Conservation (phyloP, 768 basidiomycete species). For the Phylloporus scabripes region DNA sequence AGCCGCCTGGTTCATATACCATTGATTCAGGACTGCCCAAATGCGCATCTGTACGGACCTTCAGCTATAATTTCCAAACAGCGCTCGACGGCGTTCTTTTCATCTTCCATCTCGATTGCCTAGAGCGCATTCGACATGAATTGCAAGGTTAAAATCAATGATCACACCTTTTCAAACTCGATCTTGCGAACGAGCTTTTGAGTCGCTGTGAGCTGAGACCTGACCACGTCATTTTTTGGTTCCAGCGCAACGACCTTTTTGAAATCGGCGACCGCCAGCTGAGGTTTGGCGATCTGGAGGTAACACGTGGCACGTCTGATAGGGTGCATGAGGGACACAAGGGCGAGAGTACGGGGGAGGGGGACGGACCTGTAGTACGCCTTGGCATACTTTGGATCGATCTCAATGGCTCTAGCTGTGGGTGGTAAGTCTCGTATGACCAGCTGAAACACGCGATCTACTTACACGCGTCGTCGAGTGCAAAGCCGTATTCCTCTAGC, state of each 20-base stretch:
- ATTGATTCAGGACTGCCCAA: constrained; percentile 6
- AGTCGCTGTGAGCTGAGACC: constrained; percentile 77
- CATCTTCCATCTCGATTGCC: constrained; percentile 93
- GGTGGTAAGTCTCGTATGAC: constrained; percentile 15
- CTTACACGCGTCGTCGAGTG: constrained; percentile 81
- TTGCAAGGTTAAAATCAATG: neutral
- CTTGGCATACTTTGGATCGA: constrained; percentile 89
- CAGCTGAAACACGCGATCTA: constrained; percentile 13
- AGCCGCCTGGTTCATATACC: constrained; percentile 48
- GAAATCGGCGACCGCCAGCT: constrained; percentile 81
- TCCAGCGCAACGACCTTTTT: constrained; percentile 79
- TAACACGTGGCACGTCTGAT: constrained; percentile 82
- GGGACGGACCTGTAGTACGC: constrained; percentile 70
- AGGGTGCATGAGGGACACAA: neutral
- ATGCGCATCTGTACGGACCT: constrained; percentile 38
- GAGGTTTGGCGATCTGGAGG: constrained; percentile 84
- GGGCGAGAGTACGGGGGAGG: neutral
- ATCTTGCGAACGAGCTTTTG: constrained; percentile 87
- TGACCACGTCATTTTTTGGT: constrained; percentile 77
- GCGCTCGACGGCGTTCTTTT: constrained; percentile 68
- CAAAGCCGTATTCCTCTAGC: constrained; percentile 91
- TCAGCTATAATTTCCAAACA: constrained; percentile 76
- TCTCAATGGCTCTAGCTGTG: constrained; percentile 74
- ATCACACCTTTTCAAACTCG: constrained; percentile 82
- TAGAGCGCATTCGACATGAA: constrained; percentile 25